phyloP scores from a whole-genome alignment of 176 grass and related monocot genomes.

The Cymbopogon citratus region DNA sequence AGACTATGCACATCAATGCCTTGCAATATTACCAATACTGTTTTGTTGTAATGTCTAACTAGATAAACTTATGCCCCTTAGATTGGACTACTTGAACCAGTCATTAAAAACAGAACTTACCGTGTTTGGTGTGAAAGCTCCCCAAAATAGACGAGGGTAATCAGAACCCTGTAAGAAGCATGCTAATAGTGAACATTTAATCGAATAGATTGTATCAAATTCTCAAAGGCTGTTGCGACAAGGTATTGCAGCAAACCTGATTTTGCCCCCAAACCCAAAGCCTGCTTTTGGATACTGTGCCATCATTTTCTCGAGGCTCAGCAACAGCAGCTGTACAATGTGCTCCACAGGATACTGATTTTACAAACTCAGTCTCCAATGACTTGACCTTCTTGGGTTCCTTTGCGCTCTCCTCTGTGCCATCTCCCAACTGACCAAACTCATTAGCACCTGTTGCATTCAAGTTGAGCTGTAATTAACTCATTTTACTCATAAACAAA shows the following conservation, averaged over 20 bases:
- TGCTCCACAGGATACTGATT: conserved; percentile 91
- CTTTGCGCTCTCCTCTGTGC: conserved; percentile 71
- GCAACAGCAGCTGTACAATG: conserved; percentile 94
- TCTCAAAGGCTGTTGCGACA: neutral
- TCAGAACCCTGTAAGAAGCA: conserved; percentile 67
- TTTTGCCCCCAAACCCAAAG: conserved; percentile 99
- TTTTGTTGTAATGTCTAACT: neutral
- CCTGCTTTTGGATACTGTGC: conserved; percentile 54
- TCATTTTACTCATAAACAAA: neutral
- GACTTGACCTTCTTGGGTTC: conserved; percentile 70
- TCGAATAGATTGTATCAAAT: conserved; percentile 2
- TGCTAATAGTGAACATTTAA: conserved; percentile 28
- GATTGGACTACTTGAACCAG: conserved; percentile 6
- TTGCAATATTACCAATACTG: neutral
- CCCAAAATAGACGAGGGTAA: conserved; percentile 79
- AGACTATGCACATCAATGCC: neutral
- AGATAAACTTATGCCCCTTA: neutral
- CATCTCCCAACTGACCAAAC: conserved; percentile 96
- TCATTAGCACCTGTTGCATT: conserved; percentile 77
- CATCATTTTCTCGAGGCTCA: conserved; percentile 80
- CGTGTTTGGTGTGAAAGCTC: conserved; percentile 61
- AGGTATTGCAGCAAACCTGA: conserved; percentile 54
- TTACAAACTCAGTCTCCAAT: conserved; percentile 74
- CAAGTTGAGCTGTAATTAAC: conserved; percentile 21
- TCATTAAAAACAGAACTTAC: conserved; percentile 43